Percentiles rank a stretch among this genome's conserved stretches.
phyloP scores from a whole-genome alignment of 2,329 filamentous ascomycete genomes.

The Hypoxylon sp. region DNA sequence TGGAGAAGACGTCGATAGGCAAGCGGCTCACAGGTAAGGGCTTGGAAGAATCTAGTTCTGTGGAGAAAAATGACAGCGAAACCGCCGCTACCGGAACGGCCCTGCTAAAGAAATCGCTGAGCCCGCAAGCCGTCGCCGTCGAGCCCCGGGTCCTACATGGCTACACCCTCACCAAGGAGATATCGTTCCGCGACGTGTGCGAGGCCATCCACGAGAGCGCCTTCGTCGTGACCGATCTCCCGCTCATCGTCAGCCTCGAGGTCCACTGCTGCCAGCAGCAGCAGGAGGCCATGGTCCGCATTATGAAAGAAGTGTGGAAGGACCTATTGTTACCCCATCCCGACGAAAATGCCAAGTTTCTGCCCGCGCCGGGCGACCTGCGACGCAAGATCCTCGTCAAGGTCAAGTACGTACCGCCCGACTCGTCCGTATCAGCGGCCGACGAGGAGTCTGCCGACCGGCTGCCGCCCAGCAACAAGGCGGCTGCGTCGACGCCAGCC shows the following conservation, averaged over 20 bases:
- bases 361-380: conserved; percentile 75
- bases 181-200: conserved; percentile 87
- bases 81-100: conserved; percentile 4
- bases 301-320: conserved; percentile 88
- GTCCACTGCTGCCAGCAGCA: conserved; percentile 84
- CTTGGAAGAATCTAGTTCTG: neutral
- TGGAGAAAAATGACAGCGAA: conserved; percentile 2
- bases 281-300: conserved; percentile 89
- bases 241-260: conserved; percentile 93
- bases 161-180: conserved; percentile 88
- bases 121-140: conserved; percentile 46
- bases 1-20: conserved; percentile 58
- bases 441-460: conserved; percentile 37
- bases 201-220: conserved; percentile 79
- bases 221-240: conserved; percentile 77
- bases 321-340: conserved; percentile 69
- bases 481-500: conserved; percentile 32
- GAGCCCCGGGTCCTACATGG: conserved; percentile 87
- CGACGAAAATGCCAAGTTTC: conserved; percentile 54
- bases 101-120: conserved; percentile 36
- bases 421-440: conserved; percentile 40
- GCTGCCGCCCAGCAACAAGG: conserved; percentile 45
- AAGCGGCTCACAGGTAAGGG: conserved; percentile 47
- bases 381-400: conserved; percentile 84
- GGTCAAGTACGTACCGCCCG: conserved; percentile 71